These are phyloP conservation scores for Russula dissimulans DNA, from an alignment of 768 basidiomycete genomes.

Conservation along the genomic window DNA sequence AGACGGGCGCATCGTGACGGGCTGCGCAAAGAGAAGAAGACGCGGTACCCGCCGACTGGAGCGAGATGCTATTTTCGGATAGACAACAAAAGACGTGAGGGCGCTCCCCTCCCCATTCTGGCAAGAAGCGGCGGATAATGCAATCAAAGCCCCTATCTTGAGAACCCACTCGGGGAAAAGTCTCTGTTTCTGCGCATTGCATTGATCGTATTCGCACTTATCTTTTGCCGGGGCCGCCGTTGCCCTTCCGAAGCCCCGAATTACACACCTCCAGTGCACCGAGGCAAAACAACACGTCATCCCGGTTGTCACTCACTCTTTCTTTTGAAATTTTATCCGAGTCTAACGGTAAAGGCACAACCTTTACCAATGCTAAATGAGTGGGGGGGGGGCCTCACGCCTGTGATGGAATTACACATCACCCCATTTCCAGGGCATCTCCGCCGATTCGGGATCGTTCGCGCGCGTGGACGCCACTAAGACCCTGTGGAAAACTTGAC, in stretches of 20 bases:
- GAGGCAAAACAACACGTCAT: neutral
- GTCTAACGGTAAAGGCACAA: neutral
- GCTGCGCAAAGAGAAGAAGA: slow-evolving; percentile 5
- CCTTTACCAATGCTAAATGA: neutral
- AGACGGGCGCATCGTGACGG: neutral
- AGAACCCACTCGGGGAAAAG: neutral
- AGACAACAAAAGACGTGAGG: no score
- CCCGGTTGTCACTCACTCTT: neutral
- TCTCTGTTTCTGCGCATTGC: neutral
- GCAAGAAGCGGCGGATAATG: slow-evolving; percentile 13
- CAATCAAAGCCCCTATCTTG: slow-evolving; percentile 17
- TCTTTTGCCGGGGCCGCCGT: neutral
- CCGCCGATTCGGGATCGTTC: neutral
- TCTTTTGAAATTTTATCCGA: neutral
- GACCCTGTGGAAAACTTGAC: neutral
- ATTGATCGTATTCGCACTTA: neutral
- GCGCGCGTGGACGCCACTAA: neutral
- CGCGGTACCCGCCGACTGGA: neutral
- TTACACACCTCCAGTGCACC: no score
- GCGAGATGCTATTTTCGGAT: slow-evolving; percentile 4
- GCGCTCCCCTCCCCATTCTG: neutral
- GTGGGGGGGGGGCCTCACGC: neutral
- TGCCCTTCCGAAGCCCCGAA: neutral
- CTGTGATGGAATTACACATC: neutral
- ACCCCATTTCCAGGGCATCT: neutral